phyloP scores from a whole-genome alignment of 352 stramenopile species.

The Phytophthora europaea region DNA sequence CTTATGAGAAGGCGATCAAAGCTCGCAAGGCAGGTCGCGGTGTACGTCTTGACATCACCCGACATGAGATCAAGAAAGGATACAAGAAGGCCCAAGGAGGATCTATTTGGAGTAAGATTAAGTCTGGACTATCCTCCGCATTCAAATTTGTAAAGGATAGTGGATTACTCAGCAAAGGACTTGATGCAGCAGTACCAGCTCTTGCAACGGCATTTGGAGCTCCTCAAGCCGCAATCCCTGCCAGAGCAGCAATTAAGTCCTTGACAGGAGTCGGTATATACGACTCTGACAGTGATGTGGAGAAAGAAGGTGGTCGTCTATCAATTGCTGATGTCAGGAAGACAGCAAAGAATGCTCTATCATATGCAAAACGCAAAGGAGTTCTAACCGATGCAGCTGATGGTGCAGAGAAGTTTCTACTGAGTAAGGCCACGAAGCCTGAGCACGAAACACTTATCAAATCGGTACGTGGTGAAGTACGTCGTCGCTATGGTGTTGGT shows the following conservation, averaged over 20 bases:
- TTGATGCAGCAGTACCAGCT: not conserved
- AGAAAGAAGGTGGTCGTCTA: not conserved
- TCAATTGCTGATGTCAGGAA: not conserved
- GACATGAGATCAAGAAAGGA: slow-evolving; percentile 16
- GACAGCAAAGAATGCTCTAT: not conserved
- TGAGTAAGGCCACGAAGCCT: too few species aligned
- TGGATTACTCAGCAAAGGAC: slow-evolving; percentile 2
- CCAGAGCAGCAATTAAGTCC: not conserved
- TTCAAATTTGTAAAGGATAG: slow-evolving; percentile 9
- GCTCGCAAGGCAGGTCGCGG: not conserved
- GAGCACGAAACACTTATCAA: too few species aligned
- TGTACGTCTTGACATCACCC: slow-evolving; percentile 12
- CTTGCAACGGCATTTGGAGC: not conserved
- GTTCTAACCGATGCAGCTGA: not conserved
- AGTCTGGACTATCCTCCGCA: not conserved
- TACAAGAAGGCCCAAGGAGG: slow-evolving; percentile 8
- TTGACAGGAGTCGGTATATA: not conserved
- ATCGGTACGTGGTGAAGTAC: too few species aligned
- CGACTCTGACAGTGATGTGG: not conserved
- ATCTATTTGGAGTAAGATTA: not conserved
- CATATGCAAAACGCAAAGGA: not conserved
- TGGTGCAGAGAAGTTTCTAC: not conserved
- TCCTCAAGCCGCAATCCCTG: not conserved
- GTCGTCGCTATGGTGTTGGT: too few species aligned
- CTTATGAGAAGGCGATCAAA: slow-evolving; percentile 4